These are phyloP conservation scores for Russula emetica DNA, from an alignment of 768 basidiomycete species.

Conservation along the genomic window DNA sequence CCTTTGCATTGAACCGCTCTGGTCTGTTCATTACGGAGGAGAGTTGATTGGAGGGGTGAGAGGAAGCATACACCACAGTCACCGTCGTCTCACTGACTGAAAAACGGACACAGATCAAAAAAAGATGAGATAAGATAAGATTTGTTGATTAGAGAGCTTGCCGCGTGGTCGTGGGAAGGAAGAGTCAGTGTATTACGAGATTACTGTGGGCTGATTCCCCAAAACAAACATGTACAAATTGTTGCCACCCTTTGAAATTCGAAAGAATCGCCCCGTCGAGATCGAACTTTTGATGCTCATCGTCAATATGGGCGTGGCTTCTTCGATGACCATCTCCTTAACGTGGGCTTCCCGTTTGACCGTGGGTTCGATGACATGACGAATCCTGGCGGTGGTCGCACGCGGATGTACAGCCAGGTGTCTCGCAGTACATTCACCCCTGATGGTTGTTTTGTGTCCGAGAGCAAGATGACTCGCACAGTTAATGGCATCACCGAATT, in stretches of 20 bases:
- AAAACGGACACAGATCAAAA: neutral
- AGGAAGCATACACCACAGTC: neutral
- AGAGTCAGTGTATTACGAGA: no score
- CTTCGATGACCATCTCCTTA: slow-evolving; percentile 20
- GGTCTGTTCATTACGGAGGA: slow-evolving; percentile 14
- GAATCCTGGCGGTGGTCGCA: slow-evolving; percentile 10
- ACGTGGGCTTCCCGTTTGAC: slow-evolving; percentile 15
- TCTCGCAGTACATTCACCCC: slow-evolving; percentile 30
- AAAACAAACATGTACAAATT: no score
- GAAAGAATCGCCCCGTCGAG: no score
- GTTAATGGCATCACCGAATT: slow-evolving; percentile 67
- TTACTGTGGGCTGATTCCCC: no score
- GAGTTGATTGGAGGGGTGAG: neutral
- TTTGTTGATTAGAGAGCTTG: neutral
- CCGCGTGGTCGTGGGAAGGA: no score
- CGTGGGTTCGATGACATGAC: slow-evolving; percentile 23
- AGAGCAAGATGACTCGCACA: slow-evolving; percentile 53
- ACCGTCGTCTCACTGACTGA: neutral
- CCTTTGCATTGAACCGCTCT: slow-evolving; percentile 58
- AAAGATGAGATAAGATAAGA: neutral
- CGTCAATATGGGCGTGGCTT: slow-evolving; percentile 8
- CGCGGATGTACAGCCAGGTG: slow-evolving; percentile 31
- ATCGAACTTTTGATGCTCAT: neutral
- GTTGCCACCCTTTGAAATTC: no score
- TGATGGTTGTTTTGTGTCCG: slow-evolving; percentile 46